Conservation (phyloP, 2,329 filamentous ascomycete species). For the Fusarium goolgardi region DNA sequence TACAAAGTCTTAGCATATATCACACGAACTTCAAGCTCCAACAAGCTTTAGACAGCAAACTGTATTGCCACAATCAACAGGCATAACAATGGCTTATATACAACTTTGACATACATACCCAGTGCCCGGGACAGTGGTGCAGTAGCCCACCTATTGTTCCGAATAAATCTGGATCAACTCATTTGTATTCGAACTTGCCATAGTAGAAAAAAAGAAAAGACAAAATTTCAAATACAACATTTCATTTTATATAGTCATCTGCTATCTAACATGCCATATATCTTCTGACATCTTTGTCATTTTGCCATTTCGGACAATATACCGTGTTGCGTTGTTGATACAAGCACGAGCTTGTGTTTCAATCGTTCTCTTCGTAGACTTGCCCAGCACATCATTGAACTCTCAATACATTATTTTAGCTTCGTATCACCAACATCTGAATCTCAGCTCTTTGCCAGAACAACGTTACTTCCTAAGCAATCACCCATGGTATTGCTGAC, state of each 20-base stretch:
- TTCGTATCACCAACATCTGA: too few species aligned
- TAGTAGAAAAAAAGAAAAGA: background rate
- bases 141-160: background rate
- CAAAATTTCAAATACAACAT: background rate
- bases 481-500: conserved; percentile 12
- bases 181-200: background rate
- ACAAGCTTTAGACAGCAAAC: background rate
- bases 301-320: background rate
- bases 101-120: too few species aligned
- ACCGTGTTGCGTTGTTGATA: background rate
- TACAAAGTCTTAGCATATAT: background rate
- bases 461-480: background rate
- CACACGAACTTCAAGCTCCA: too few species aligned
- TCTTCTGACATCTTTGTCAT: background rate
- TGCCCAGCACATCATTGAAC: too few species aligned
- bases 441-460: background rate
- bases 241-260: background rate
- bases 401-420: rapidly evolving
- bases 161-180: background rate
- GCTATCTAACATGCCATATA: background rate
- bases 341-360: too few species aligned
- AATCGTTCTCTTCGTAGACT: background rate
- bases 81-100: too few species aligned
- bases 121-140: background rate
- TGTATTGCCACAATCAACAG: too few species aligned